Evolutionary conservation across 306 rosid genomes (phyloP), one percentile per base, ranked within the genome.

Genomic region (Vigna mungo): DNA sequence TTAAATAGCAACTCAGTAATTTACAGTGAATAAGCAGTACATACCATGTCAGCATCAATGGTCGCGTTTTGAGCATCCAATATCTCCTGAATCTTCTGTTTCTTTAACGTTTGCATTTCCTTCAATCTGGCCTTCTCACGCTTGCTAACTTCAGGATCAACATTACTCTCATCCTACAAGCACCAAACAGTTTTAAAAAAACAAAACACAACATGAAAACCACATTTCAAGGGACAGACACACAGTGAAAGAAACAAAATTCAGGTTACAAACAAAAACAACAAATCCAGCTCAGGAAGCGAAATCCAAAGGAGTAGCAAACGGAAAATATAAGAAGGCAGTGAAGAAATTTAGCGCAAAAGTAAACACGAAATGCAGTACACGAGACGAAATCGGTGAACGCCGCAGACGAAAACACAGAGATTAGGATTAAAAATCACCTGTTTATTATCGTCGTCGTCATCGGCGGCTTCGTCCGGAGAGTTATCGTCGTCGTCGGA

Each of bases 31-130:
- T 17, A 77, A 71, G 13, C 9, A 64, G 39, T 20, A 48, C 36
- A 49, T 30, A 84, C 99, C 97, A 95, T 95, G 65, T 90, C 96
- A 78, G 97, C 96, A 44, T 95, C 99, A 85, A 92, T 90, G 1
- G 92, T 70, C 36, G 97, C 96, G 86, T 95, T 92, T 83, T 95
- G 99, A 1, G 55, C 78, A 68, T 89, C 97, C 80, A 95, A 78
- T 73, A 92, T 95, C 75, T 92, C 99, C 85, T 92, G 97, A 85
- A 95, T 54, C 88, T 95, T 95, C 67, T 95, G 93, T 47, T 85
- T 95, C 96, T 92, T 95, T 73, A 89, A 0, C 16, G 80, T 46
- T 70, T 92, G 91, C 96, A 95, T 82, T 74, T 92, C 96, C 68
- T 27, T 95, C 27, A 95, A 91, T 54, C 99, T 89, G 16, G 88